Evolutionary conservation across 768 basidiomycete genomes (phyloP), one percentile per base, ranked within the genome.

Genomic region (Collybia sp.): DNA sequence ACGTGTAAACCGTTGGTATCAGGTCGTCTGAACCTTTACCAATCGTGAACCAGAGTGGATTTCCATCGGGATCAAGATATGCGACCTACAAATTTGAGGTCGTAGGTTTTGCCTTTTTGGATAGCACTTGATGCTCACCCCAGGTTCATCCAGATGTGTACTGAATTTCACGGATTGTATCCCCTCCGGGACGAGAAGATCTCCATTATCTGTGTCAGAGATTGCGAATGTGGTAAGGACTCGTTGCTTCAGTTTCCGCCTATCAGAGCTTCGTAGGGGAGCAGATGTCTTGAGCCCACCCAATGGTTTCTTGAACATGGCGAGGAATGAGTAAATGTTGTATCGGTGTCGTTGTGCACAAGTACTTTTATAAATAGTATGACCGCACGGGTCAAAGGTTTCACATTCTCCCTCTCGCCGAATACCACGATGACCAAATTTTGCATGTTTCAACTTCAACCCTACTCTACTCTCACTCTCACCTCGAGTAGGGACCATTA

Each of bases 231-330:
- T 45, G 19, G 75, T 52, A 11, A 80, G 50, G 12, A 82, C 68
- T 16, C 77, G 77, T 53, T 83, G 80, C 55, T 71, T 83, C 15
- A 90, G 72, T 58, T 86, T 88, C 34, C 82, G 77, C 19, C 85
- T 69, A 57, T 90, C 87, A 6, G 86, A 88, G 60, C 75, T 76
- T 36, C 86, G 76, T 6, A 91, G 66, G 6, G 86, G 85, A 1
- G 86, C 82, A 67, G 82, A 84, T 1, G 85, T 88, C 59, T 90
- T 90, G 44, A 80, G 55, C 48, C 77, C 79, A 42, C 75, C 70
- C 6, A 83, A 59, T 9, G 85, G 80, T 64, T 88, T 90, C 61
- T 90, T 89, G 76, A 90, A 90, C 87, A 88, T 88, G 16, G 52
- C 46, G 42, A 44, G 42, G 30, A 42, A 16, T 37, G 35, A 32